phyloP scores from a whole-genome alignment of 306 rosid genomes.

The Trifolium repens region DNA sequence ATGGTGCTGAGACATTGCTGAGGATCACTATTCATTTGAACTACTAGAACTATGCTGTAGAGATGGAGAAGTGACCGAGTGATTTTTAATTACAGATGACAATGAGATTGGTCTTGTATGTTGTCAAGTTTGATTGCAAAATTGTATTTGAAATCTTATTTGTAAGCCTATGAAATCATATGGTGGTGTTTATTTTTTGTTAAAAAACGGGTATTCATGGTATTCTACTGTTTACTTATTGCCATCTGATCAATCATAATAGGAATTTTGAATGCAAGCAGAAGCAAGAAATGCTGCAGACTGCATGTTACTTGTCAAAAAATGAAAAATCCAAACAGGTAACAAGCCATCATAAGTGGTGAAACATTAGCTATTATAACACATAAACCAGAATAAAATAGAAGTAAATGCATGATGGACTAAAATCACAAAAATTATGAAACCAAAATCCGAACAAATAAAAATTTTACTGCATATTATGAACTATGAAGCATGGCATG shows the following conservation, averaged over 20 bases:
- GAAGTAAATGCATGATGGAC: background rate
- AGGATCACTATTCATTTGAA: constrained; percentile 66
- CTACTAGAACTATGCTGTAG: constrained; percentile 47
- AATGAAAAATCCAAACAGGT: background rate
- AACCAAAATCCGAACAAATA: background rate
- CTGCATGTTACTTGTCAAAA: background rate
- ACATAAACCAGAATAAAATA: background rate
- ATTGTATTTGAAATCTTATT: constrained; percentile 34
- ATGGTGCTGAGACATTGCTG: constrained; percentile 89
- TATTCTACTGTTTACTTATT: background rate
- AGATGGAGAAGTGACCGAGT: constrained; percentile 17
- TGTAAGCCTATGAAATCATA: constrained; percentile 29
- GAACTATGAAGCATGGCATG: constrained; percentile 34
- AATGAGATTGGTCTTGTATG: constrained; percentile 34
- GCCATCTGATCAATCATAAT: constrained; percentile 14
- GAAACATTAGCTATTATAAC: constrained; percentile 7
- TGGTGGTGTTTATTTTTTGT: constrained; percentile 20
- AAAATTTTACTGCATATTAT: constrained; percentile 1
- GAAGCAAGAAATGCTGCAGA: background rate
- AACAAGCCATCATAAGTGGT: background rate
- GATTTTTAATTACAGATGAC: constrained; percentile 24
- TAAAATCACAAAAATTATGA: background rate
- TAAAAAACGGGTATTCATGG: constrained; percentile 3
- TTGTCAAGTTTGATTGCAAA: constrained; percentile 46
- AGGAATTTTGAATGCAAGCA: constrained; percentile 17